Conservation (phyloP, 805 yeast genomes). For the Wickerhamiella spandovensis region DNA sequence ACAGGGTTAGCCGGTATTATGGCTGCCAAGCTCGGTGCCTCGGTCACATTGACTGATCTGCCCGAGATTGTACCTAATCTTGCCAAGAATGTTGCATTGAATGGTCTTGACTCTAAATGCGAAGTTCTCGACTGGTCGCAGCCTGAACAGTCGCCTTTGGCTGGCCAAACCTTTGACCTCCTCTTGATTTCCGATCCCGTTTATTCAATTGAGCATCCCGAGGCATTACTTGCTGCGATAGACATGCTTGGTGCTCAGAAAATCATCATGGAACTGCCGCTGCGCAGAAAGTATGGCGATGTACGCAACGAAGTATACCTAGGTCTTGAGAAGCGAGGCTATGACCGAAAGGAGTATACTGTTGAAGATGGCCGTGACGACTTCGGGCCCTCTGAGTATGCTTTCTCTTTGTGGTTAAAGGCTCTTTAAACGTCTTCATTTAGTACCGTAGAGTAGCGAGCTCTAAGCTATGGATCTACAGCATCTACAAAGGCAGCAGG, state of each 20-base stretch:
- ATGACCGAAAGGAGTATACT: constrained; percentile 27
- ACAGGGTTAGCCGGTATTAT: constrained; percentile 84
- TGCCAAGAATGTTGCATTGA: constrained; percentile 41
- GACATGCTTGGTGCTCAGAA: constrained; percentile 30
- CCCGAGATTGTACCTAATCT: constrained; percentile 65
- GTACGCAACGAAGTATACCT: constrained; percentile 53
- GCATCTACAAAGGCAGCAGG: neutral
- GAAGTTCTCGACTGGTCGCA: constrained; percentile 64
- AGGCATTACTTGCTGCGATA: constrained; percentile 52
- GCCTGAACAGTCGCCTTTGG: constrained; percentile 30
- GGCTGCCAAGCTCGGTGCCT: constrained; percentile 38
- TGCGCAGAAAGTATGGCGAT: constrained; percentile 49
- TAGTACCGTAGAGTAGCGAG: no score
- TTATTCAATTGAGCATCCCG: constrained; percentile 72
- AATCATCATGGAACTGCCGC: constrained; percentile 61
- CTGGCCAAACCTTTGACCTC: constrained; percentile 33
- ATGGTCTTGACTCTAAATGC: constrained; percentile 23
- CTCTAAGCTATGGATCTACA: constrained; percentile 1
- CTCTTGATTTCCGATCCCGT: constrained; percentile 79
- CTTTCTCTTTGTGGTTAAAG: constrained; percentile 16
- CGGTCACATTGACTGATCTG: constrained; percentile 56
- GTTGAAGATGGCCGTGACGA: constrained; percentile 67
- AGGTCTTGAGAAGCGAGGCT: constrained; percentile 28
- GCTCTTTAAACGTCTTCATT: neutral
- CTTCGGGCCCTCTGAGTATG: constrained; percentile 58